Evolutionary conservation across 345 rosid genomes (phyloP), one percentile per base, ranked within the genome.

Genomic region (Populus simonii): DNA sequence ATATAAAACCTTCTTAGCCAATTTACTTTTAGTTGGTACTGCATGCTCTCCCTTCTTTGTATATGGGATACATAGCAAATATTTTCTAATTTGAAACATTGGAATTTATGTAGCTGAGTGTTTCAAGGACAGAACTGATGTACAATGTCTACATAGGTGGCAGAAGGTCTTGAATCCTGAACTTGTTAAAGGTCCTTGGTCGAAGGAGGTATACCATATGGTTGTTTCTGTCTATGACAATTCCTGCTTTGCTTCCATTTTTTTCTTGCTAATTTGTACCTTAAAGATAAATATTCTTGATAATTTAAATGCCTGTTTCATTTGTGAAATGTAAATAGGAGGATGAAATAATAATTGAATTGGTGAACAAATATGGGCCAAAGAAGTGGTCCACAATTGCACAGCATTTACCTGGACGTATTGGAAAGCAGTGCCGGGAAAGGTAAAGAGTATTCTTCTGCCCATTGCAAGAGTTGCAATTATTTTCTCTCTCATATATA

Each of bases 81-180:
- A 47, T 70, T 62, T 76, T 84, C 80, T 85, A 70, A 85, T 83
- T 10, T 86, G 81, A 78, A 41, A 66, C 53, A 35, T 72, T 82
- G 82, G 65, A 53, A 62, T 78, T 67, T 82, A 55, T 89, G 82
- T 87, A 96, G 99, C 99, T 31, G 99, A 93, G 83, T 94, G 94
- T 86, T 96, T 96, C 91, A 96, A 96, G 86, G 98, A 96, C 68
- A 91, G 98, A 78, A 94, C 99, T 61, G 99, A 96, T 89, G 99
- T 96, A 71, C 99, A 96, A 77, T 96, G 99, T 89, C 90, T 96
- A 49, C 99, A 96, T 87, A 89, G 99, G 84, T 96, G 99, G 99
- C 99, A 96, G 88, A 96, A 96, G 89, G 99, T 96, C 83, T 88
- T 96, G 83, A 91, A 96, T 83, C 99, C 99, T 47, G 99, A 96